Conservation (phyloP, 495 filamentous ascomycete genomes). For the Hypoxylon fragiforme region DNA sequence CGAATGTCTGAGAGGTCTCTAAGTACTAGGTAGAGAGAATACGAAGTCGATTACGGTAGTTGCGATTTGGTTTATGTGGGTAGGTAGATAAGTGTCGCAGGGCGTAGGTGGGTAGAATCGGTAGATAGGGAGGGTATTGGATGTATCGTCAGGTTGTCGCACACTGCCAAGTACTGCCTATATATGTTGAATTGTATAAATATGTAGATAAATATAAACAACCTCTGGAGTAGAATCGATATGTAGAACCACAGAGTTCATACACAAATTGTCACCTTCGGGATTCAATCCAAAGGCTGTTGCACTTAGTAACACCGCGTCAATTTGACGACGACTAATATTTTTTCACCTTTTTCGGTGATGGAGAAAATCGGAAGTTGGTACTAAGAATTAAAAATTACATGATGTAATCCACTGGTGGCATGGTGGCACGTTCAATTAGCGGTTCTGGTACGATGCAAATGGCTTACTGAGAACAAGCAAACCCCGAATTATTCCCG, state of each 20-base stretch:
- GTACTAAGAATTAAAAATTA: conserved; percentile 21
- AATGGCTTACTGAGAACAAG: neutral
- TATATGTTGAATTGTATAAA: neutral
- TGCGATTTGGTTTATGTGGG: neutral
- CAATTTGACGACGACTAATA: conserved; percentile 17
- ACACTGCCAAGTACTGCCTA: no score
- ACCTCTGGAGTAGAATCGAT: no score
- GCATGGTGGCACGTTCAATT: conserved; percentile 26
- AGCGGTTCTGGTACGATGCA: conserved; percentile 26
- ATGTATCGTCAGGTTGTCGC: neutral
- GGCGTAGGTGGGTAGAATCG: no score
- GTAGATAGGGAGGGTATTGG: no score
- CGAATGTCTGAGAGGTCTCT: no score
- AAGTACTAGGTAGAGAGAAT: neutral
- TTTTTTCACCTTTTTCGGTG: conserved; percentile 1
- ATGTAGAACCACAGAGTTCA: no score
- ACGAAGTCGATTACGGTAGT: neutral
- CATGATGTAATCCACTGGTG: conserved; percentile 34
- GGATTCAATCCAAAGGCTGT: conserved; percentile 18
- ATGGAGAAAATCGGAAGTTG: conserved; percentile 32
- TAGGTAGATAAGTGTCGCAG: neutral
- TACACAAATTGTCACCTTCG: no score
- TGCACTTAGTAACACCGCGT: conserved; percentile 24
- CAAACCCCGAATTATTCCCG: conserved; percentile 33
- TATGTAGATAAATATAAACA: no score